Percentiles rank a stretch among this genome's conserved stretches.
These are phyloP conservation scores for Ambrosia artemisiifolia DNA, from an alignment of 129 eudicot species.

Conservation along the genomic window DNA sequence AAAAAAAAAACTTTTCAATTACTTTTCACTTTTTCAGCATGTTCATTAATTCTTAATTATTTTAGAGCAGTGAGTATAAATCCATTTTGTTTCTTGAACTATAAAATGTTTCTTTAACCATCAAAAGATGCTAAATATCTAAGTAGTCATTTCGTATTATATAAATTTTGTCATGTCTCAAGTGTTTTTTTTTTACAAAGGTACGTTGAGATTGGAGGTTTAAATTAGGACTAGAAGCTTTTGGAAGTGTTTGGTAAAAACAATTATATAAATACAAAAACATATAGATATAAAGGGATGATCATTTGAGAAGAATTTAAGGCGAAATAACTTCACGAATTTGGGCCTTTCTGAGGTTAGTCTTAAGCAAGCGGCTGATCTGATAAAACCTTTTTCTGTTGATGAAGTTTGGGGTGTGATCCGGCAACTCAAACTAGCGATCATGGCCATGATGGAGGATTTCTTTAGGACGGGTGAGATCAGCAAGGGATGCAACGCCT, in stretches of 20 bases:
- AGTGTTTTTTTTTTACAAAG: not conserved
- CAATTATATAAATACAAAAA: not conserved
- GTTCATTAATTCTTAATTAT: not conserved
- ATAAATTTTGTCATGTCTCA: not conserved
- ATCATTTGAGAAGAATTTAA: too few relatives aligned
- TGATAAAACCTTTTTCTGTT: too few relatives aligned
- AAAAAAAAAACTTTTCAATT: not conserved
- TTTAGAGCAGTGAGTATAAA: not conserved
- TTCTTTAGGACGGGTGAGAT: too few relatives aligned
- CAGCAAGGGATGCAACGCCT: too few relatives aligned
- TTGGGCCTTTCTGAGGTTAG: too few relatives aligned
- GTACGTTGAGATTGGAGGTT: not conserved
- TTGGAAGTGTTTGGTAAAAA: too few relatives aligned
- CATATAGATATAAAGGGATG: not conserved
- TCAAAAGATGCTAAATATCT: not conserved
- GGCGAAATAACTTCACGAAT: too few relatives aligned
- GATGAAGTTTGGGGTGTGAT: too few relatives aligned
- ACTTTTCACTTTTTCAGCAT: not conserved
- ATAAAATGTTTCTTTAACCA: not conserved
- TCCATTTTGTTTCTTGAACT: not conserved
- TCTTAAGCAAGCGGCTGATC: too few relatives aligned
- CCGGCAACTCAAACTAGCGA: too few relatives aligned
- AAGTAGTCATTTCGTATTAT: not conserved
- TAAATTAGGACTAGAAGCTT: too few relatives aligned
- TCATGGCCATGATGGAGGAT: too few relatives aligned